Evolutionary conservation across 2,329 filamentous ascomycete genomes (phyloP), one percentile per base, ranked within the genome.

Genomic region (Lachnellula arida): DNA sequence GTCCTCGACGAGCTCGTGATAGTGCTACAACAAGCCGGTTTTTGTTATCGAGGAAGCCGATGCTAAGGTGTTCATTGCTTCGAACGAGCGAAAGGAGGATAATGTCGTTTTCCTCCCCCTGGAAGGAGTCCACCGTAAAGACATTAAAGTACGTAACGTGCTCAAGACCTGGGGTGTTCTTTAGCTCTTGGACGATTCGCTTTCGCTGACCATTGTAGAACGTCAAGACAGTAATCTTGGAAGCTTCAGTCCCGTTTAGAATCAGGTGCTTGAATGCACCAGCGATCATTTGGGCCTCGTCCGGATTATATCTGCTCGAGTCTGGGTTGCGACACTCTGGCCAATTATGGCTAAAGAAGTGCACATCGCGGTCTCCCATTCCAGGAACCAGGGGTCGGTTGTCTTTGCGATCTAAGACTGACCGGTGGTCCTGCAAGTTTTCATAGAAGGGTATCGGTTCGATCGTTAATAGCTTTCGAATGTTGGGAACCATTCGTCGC

Each of bases 71-170:
- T 1, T 68, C 61, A 37, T 86, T 87, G 60, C 86, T 91, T 44
- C 92, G 81, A 3, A 94, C 91, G 0, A 96, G 75, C 0, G 91
- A 96, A 0, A 96, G 74, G 2, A 96, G 69, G 9, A 97, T 78
- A 8, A 96, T 77, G 23, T 92, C 88, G 59, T 96, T 96, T 68
- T 96, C 91, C 65, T 96, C 91, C 12, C 91, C 91, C 69, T 96
- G 91, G 66, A 93, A 96, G 0, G 88, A 89, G 66, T 96, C 92
- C 0, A 97, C 89, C 0, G 91, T 96, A 35, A 83, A 81, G 1
- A 96, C 86, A 2, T 86, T 86, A 63, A 71, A 71, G 25, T 63
- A 62, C 0, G 48, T 48, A 2, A 54, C 48, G 1, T 11, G 22
- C 35, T 44, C 8, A 46, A 84, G 73, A 50, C 77, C 74, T 1